These are phyloP conservation scores for Suillus tomentosus DNA, from an alignment of 768 basidiomycete species.

Conservation along the genomic window DNA sequence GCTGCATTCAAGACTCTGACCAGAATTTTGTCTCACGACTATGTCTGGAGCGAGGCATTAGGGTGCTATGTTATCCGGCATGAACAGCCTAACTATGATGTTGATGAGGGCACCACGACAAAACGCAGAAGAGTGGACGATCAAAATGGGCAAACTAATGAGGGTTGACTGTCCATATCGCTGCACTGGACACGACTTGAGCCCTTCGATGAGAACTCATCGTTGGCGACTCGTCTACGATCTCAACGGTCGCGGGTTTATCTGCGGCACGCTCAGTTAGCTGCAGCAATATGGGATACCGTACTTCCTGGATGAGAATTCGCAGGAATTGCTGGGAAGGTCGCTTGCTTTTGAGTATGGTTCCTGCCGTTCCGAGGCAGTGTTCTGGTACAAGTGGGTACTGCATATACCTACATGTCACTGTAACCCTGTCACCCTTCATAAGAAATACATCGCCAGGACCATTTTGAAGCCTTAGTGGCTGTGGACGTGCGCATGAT, in stretches of 20 bases:
- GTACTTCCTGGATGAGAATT: not conserved
- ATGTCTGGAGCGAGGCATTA: constrained; percentile 56
- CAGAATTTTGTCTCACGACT: constrained; percentile 63
- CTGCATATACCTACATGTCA: not conserved
- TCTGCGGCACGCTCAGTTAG: not conserved
- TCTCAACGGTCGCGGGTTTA: not conserved
- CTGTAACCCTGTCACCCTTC: not conserved
- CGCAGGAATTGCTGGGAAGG: not conserved
- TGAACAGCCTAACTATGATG: constrained; percentile 3
- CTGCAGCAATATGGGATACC: not conserved
- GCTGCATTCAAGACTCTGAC: constrained; percentile 67
- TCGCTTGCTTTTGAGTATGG: not conserved
- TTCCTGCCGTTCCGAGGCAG: not conserved
- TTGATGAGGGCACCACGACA: constrained; percentile 6
- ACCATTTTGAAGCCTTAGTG: too few relatives aligned
- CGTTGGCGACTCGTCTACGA: not conserved
- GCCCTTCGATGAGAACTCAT: not conserved
- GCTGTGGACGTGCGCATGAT: too few relatives aligned
- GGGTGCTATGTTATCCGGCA: constrained; percentile 42
- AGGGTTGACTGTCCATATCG: not conserved
- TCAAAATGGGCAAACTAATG: constrained; percentile 6
- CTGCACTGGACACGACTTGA: not conserved
- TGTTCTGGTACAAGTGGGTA: not conserved
- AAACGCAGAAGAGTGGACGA: constrained; percentile 4
- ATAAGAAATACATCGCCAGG: too few relatives aligned